phyloP scores from a whole-genome alignment of 192 early-diverging fungal genomes.

The Allomyces macrogynus region DNA sequence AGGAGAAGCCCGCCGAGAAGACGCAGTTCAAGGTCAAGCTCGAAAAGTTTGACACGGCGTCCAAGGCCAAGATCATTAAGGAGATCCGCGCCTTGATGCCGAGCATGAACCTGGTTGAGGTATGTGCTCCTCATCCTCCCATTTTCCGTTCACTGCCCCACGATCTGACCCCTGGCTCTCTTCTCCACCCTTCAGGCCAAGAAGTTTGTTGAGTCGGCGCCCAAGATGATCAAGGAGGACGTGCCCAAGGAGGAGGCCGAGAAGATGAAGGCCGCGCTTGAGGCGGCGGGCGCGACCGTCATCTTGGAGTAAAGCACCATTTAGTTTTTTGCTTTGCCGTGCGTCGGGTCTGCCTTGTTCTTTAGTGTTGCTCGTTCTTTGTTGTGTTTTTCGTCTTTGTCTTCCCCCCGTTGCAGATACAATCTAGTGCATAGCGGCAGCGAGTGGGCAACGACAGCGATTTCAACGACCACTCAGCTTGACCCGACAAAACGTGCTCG shows the following conservation, averaged over 20 bases:
- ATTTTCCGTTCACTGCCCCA: too few species aligned
- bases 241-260: constrained; percentile 87
- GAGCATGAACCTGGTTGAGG: constrained; percentile 85
- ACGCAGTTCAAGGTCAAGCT: constrained; percentile 89
- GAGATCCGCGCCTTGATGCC: constrained; percentile 89
- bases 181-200: constrained; percentile 36
- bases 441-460: too few species aligned
- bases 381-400: too few species aligned
- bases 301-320: constrained; percentile 54
- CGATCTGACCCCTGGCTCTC: neutral
- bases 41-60: constrained; percentile 77
- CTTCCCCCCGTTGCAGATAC: too few species aligned
- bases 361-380: too few species aligned
- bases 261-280: constrained; percentile 87
- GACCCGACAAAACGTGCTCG: too few species aligned
- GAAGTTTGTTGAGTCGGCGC: constrained; percentile 95
- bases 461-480: too few species aligned
- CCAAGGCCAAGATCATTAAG: constrained; percentile 95
- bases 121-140: constrained; percentile 19
- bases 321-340: neutral
- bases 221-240: constrained; percentile 84
- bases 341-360: too few species aligned
- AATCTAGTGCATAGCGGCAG: too few species aligned
- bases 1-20: constrained; percentile 80
- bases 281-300: constrained; percentile 81